A percentile compares a stretch with the other conserved stretches of the same genome.
Conservation (phyloP, 2,329 filamentous ascomycete genomes). For the Alternaria tenuissima region DNA sequence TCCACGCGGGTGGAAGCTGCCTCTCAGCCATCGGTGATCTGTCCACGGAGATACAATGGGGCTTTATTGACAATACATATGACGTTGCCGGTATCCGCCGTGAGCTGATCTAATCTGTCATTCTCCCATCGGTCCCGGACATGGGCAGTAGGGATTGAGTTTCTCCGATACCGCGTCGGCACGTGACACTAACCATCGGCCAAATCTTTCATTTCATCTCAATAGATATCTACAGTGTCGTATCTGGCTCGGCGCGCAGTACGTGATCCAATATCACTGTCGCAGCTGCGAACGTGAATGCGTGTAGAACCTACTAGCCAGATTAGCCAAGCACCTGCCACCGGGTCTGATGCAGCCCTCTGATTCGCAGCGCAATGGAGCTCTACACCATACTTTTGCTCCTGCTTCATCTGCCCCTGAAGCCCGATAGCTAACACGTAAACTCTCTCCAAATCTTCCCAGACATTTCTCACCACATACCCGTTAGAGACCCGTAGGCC, state of each 20-base stretch:
- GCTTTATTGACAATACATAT: not conserved
- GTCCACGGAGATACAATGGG: not conserved
- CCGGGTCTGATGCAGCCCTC: conserved; percentile 22
- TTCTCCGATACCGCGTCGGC: conserved; percentile 20
- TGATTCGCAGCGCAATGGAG: conserved; percentile 28
- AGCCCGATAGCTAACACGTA: conserved; percentile 3
- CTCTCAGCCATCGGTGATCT: conserved; percentile 1
- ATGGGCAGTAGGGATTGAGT: conserved; percentile 6
- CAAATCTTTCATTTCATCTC: conserved; percentile 8
- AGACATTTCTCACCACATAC: not conserved
- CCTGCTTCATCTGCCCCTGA: conserved; percentile 7
- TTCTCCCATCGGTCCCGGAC: conserved; percentile 7
- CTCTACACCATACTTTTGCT: conserved; percentile 19
- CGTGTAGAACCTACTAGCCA: conserved; percentile 26
- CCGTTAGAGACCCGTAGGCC: not conserved
- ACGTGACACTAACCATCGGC: conserved; percentile 22
- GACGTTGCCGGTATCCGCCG: conserved; percentile 12
- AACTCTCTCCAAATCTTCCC: not conserved
- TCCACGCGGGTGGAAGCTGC: conserved; percentile 5
- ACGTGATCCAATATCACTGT: conserved; percentile 32
- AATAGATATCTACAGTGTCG: not conserved
- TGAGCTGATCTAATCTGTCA: not conserved
- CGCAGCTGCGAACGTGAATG: conserved; percentile 30
- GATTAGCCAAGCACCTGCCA: conserved; percentile 29
- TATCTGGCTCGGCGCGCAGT: conserved; percentile 11